Evolutionary conservation across 495 filamentous ascomycete species (phyloP).

Genomic region (Schizothecium vesticola): DNA sequence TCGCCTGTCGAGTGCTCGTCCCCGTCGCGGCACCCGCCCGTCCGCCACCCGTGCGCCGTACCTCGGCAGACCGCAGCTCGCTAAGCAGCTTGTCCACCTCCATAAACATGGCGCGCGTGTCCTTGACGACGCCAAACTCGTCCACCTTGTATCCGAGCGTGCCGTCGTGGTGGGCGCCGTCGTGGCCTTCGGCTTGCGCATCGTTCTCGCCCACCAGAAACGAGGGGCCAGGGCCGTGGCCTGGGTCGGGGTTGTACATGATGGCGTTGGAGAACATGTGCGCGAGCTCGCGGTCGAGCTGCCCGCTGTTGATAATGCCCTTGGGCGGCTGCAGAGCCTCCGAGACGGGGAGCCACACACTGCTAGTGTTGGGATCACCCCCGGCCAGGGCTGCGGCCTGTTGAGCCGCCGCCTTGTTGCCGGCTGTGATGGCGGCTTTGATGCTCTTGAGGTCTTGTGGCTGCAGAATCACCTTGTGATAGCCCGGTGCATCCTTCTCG

Average conservation of each 20-base stretch:
- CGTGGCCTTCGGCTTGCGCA: conserved; percentile 26
- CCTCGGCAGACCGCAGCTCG: conserved; percentile 41
- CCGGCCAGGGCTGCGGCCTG: conserved; percentile 50
- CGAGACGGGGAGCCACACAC: conserved; percentile 60
- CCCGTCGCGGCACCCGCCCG: conserved; percentile 14
- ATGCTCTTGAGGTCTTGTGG: conserved; percentile 89
- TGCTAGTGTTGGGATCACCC: conserved; percentile 41
- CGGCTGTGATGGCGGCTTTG: conserved; percentile 68
- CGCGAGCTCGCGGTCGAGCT: conserved; percentile 92
- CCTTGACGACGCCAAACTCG: conserved; percentile 75
- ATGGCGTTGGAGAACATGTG: conserved; percentile 96
- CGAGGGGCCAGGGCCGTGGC: conserved; percentile 59
- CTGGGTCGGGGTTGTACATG: conserved; percentile 86
- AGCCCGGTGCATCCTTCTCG: conserved; percentile 80
- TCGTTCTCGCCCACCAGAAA: conserved; percentile 41
- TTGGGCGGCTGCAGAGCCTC: conserved; percentile 77
- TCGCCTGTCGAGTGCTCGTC: conserved; percentile 28
- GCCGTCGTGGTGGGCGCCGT: conserved; percentile 36
- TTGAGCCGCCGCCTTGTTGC: conserved; percentile 65
- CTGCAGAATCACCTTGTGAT: conserved; percentile 76
- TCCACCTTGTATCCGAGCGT: conserved; percentile 52
- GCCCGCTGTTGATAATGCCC: conserved; percentile 88
- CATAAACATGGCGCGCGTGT: conserved; percentile 75
- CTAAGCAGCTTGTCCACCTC: conserved; percentile 61
- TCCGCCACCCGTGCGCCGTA: conserved; percentile 14